These are phyloP conservation scores for Pseudogymnoascus sp. DNA, from an alignment of 2,329 filamentous ascomycete species.

Conservation along the genomic window DNA sequence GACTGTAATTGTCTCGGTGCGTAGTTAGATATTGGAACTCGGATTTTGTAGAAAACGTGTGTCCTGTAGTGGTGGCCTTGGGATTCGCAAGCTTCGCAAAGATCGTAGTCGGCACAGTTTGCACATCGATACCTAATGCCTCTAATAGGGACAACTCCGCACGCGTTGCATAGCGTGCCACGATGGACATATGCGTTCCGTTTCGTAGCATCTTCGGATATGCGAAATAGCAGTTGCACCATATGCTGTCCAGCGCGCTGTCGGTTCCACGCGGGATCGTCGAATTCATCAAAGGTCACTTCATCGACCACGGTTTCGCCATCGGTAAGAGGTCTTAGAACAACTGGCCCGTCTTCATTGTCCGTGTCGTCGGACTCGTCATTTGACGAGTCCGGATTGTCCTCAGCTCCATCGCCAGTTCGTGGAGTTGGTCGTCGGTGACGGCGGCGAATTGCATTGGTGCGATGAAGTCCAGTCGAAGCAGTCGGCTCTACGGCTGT, in stretches of 20 bases:
- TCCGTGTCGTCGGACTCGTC: constrained; percentile 23
- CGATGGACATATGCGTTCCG: constrained; percentile 86
- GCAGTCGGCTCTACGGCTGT: constrained; percentile 6
- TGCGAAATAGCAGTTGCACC: constrained; percentile 77
- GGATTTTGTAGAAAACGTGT: constrained; percentile 94
- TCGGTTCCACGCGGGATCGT: constrained; percentile 20
- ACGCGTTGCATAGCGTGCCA: constrained; percentile 86
- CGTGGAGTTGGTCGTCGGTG: constrained; percentile 22
- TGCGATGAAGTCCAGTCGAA: constrained; percentile 44
- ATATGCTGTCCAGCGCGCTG: constrained; percentile 64
- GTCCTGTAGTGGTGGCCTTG: constrained; percentile 70
- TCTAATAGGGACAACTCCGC: constrained; percentile 78
- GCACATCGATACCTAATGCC: constrained; percentile 90
- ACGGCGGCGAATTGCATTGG: constrained; percentile 56
- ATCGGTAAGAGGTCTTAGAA: constrained; percentile 23
- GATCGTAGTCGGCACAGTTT: constrained; percentile 92
- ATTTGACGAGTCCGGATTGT: constrained; percentile 34
- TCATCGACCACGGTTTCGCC: constrained; percentile 28
- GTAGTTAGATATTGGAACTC: constrained; percentile 78
- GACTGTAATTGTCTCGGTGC: constrained; percentile 72
- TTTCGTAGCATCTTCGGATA: constrained; percentile 85
- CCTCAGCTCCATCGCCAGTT: constrained; percentile 29
- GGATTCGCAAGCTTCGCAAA: constrained; percentile 88
- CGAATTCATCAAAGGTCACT: constrained; percentile 16
- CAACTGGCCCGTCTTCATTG: constrained; percentile 26